Conservation (phyloP, 1,284 basidiomycete species). For the Malassezia nana region DNA sequence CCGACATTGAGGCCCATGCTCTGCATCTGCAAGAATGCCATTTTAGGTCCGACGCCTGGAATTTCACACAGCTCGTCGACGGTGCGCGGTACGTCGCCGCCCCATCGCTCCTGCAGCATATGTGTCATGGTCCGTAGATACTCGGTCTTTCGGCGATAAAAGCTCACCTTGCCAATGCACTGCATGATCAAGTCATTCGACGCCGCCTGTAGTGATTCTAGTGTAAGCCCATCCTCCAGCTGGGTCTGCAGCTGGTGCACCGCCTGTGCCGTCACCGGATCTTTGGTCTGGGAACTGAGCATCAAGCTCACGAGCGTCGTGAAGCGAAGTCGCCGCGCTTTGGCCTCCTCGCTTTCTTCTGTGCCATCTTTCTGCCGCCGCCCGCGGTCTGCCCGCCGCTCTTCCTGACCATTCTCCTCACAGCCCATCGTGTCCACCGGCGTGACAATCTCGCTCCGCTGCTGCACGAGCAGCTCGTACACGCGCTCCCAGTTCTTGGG, state of each 20-base stretch:
- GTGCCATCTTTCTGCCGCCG: conserved; percentile 11
- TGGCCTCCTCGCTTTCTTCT: conserved; percentile 23
- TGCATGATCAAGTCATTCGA: conserved; percentile 58
- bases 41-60: conserved; percentile 48
- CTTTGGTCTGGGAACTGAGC: conserved; percentile 81
- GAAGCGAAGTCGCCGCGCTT: conserved; percentile 62
- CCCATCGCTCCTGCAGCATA: conserved; percentile 25
- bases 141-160: conserved; percentile 76
- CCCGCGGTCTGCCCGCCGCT: conserved; percentile 27
- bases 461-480: conserved; percentile 24
- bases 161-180: conserved; percentile 80
- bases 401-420: conserved; percentile 36
- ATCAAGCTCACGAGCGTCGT: conserved; percentile 82
- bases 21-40: conserved; percentile 57
- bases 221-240: conserved; percentile 66
- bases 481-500: conserved; percentile 31
- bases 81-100: conserved; percentile 32
- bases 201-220: conserved; percentile 63
- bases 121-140: conserved; percentile 31
- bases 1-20: conserved; percentile 81
- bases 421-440: conserved; percentile 49
- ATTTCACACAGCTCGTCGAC: conserved; percentile 36
- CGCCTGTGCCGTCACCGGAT: conserved; percentile 62
- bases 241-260: conserved; percentile 64
- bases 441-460: conserved; percentile 36